These are phyloP conservation scores for Oropetium thomaeum DNA, from an alignment of 176 grass and related monocot species.

Conservation along the genomic window DNA sequence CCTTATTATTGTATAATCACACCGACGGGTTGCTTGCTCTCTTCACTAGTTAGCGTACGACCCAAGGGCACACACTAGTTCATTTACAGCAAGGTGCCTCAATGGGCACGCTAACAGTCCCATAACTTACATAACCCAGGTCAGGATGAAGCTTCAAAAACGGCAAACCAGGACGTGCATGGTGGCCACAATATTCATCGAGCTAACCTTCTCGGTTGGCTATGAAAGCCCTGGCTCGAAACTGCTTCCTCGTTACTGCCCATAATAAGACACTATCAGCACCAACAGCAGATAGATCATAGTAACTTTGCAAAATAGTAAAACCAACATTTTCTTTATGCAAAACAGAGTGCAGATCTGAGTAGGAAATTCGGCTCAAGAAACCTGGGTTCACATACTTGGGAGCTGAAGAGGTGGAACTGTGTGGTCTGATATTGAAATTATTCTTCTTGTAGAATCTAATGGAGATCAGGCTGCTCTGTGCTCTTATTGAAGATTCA, in stretches of 20 bases:
- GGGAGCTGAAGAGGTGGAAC: constrained; percentile 41
- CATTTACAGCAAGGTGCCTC: constrained; percentile 43
- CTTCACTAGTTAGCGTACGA: constrained; percentile 35
- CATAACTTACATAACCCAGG: constrained; percentile 35
- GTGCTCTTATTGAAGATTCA: constrained; percentile 48
- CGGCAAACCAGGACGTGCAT: background rate
- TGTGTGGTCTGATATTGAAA: constrained; percentile 34
- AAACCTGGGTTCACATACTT: constrained; percentile 40
- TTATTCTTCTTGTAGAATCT: constrained; percentile 64
- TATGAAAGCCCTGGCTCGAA: constrained; percentile 22
- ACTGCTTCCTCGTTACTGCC: constrained; percentile 38
- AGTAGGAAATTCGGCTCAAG: background rate
- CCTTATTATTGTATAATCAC: constrained; percentile 41
- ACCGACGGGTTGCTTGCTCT: constrained; percentile 34
- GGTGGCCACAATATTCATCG: constrained; percentile 9
- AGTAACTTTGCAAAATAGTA: background rate
- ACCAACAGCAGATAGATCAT: constrained; percentile 1
- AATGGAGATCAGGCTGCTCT: constrained; percentile 62
- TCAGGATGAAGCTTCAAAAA: constrained; percentile 33
- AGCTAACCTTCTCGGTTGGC: constrained; percentile 17
- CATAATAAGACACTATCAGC: background rate
- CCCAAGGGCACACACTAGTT: constrained; percentile 29
- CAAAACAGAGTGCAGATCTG: background rate
- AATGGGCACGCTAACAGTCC: background rate
- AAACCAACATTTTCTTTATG: background rate